phyloP scores from a whole-genome alignment of 495 filamentous ascomycete species.

The Podospora pseudocomata region DNA sequence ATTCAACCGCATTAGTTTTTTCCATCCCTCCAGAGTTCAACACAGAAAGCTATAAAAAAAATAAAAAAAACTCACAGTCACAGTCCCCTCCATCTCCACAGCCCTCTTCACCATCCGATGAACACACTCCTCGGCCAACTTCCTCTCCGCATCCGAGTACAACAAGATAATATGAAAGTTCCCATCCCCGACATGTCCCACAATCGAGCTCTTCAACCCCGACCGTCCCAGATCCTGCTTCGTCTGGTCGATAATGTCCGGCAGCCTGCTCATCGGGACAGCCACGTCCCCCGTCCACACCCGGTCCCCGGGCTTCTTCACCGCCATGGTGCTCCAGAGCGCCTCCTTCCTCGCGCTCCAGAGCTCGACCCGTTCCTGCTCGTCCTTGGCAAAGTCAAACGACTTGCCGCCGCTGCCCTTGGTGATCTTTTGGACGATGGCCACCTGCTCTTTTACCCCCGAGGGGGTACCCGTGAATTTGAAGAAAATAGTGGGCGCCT shows the following conservation, averaged over 20 bases:
- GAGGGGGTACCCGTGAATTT: constrained; percentile 79
- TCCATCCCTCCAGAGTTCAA: not conserved
- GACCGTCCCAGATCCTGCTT: constrained; percentile 64
- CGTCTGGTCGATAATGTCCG: constrained; percentile 75
- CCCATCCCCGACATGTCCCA: constrained; percentile 79
- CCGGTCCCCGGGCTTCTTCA: constrained; percentile 54
- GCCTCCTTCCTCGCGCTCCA: constrained; percentile 89
- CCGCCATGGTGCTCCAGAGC: constrained; percentile 68
- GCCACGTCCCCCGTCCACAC: constrained; percentile 86
- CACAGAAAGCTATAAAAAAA: not conserved
- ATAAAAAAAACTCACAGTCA: constrained; percentile 46
- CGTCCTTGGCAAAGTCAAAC: constrained; percentile 75
- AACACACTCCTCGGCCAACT: constrained; percentile 64
- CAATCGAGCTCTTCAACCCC: constrained; percentile 68
- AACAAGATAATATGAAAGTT: constrained; percentile 80
- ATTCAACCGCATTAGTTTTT: not conserved
- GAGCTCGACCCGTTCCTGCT: constrained; percentile 67
- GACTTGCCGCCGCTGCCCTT: constrained; percentile 56
- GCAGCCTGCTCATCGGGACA: constrained; percentile 68
- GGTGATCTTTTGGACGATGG: constrained; percentile 64
- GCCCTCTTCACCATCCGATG: constrained; percentile 82
- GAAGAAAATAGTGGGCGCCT: constrained; percentile 87
- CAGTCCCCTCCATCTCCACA: constrained; percentile 77
- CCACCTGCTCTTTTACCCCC: constrained; percentile 79
- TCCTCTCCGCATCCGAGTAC: constrained; percentile 63